phyloP scores from a whole-genome alignment of 805 yeast species.

The Osmozyma mogii region DNA sequence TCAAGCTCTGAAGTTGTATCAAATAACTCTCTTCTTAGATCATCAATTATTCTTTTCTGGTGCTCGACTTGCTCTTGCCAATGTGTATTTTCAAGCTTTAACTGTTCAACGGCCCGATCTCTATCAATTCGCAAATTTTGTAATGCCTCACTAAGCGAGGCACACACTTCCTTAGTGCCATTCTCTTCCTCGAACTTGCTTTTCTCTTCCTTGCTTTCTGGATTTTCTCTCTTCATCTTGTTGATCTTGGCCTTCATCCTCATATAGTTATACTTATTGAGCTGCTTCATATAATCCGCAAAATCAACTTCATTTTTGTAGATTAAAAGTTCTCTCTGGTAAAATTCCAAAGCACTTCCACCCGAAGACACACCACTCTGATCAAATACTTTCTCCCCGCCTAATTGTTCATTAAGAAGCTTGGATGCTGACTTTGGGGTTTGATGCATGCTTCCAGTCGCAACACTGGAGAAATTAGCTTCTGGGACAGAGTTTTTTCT shows the following conservation, averaged over 20 bases:
- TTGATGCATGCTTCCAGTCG: conserved; percentile 5
- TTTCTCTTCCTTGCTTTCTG: conserved; percentile 1
- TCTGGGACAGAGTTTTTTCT: background rate
- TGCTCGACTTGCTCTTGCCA: too few species aligned
- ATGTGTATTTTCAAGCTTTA: too few species aligned
- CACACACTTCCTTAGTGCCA: too few species aligned
- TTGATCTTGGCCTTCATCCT: conserved; percentile 9
- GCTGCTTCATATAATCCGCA: conserved; percentile 42
- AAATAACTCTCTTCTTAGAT: too few species aligned
- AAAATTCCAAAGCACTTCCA: conserved; percentile 36
- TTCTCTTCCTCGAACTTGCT: conserved; percentile 4
- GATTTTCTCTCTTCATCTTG: conserved; percentile 3
- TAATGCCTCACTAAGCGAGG: too few species aligned
- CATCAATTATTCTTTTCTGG: too few species aligned
- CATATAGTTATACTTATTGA: conserved; percentile 15
- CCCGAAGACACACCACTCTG: conserved; percentile 3
- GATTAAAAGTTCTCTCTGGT: conserved; percentile 50
- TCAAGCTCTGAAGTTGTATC: too few species aligned
- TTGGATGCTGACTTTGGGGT: conserved; percentile 8
- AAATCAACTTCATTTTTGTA: conserved; percentile 56
- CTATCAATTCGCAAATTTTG: too few species aligned
- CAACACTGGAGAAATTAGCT: conserved; percentile 3
- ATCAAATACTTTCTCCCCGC: conserved; percentile 1
- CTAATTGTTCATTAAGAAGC: conserved; percentile 6
- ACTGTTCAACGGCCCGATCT: too few species aligned